Conservation (phyloP, 1,139 yeast species). For the Saccharomyces hybrid region DNA sequence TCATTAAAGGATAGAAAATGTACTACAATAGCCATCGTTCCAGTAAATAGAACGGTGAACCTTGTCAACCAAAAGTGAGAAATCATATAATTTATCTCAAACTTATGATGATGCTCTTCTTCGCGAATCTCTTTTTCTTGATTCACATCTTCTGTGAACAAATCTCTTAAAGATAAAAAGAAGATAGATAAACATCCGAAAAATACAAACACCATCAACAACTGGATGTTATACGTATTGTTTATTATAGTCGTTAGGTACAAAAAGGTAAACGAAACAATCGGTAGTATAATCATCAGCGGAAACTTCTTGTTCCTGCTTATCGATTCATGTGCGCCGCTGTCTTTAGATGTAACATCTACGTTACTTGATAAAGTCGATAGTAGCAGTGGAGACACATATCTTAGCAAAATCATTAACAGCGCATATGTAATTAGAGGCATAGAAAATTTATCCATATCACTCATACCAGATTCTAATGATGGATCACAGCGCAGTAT, state of each 20-base stretch:
- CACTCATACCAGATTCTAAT: background rate
- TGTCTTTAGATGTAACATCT: background rate
- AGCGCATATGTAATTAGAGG: background rate
- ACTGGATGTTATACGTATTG: conserved; percentile 15
- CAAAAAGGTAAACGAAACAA: conserved; percentile 7
- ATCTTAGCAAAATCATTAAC: background rate
- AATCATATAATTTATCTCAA: conserved; percentile 2
- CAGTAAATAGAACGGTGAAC: conserved; percentile 13
- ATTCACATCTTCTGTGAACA: conserved; percentile 16
- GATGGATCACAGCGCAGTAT: background rate
- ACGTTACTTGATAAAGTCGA: background rate
- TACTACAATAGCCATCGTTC: conserved; percentile 30
- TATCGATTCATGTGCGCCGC: background rate
- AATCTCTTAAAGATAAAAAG: conserved; percentile 24
- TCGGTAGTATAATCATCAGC: background rate
- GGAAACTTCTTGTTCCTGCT: background rate
- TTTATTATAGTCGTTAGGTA: conserved; percentile 5
- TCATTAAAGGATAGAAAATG: conserved; percentile 31
- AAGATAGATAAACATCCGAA: conserved; percentile 23
- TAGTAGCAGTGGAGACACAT: background rate
- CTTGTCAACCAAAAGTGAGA: conserved; percentile 21
- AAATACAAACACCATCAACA: conserved; percentile 22
- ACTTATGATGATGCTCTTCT: background rate
- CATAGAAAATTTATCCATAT: background rate
- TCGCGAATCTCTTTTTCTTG: conserved; percentile 11